These are phyloP conservation scores for Castanea sativa DNA, from an alignment of 306 rosid genomes.

Conservation along the genomic window DNA sequence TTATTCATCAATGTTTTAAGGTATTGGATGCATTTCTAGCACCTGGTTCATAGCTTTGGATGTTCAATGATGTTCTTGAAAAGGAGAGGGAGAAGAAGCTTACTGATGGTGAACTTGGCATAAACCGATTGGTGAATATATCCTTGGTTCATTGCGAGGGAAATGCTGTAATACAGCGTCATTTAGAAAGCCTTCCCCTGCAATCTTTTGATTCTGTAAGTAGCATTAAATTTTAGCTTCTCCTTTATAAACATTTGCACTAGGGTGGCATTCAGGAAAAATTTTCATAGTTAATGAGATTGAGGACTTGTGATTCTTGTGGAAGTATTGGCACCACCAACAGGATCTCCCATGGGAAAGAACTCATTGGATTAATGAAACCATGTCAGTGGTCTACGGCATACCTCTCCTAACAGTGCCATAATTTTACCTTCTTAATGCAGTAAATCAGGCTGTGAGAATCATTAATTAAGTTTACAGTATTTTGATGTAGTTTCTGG, in stretches of 20 bases:
- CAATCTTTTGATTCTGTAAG: constrained; percentile 90
- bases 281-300: neutral
- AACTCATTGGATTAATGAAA: neutral
- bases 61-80: constrained; percentile 91
- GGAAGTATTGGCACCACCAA: constrained; percentile 3
- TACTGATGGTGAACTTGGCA: constrained; percentile 81
- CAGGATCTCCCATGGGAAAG: constrained; percentile 3
- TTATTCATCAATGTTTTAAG: constrained; percentile 21
- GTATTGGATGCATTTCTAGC: constrained; percentile 91
- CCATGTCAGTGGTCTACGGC: constrained; percentile 6
- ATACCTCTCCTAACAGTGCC: neutral
- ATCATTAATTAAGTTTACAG: constrained; percentile 6
- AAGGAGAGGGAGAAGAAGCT: constrained; percentile 83
- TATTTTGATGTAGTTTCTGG: constrained; percentile 24
- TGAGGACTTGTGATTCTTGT: neutral
- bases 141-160: constrained; percentile 81
- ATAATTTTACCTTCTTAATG: constrained; percentile 2
- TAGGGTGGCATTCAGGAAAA: neutral
- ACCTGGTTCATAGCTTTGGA: constrained; percentile 85
- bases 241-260: neutral
- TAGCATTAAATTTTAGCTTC: constrained; percentile 20
- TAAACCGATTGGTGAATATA: constrained; percentile 66
- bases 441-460: constrained; percentile 9
- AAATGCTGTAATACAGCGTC: constrained; percentile 88
- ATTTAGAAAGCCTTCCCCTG: constrained; percentile 87